Evolutionary conservation across 129 eudicot species (phyloP), one percentile per base, ranked within the genome.

Genomic region (Scalesia atractyloides): DNA sequence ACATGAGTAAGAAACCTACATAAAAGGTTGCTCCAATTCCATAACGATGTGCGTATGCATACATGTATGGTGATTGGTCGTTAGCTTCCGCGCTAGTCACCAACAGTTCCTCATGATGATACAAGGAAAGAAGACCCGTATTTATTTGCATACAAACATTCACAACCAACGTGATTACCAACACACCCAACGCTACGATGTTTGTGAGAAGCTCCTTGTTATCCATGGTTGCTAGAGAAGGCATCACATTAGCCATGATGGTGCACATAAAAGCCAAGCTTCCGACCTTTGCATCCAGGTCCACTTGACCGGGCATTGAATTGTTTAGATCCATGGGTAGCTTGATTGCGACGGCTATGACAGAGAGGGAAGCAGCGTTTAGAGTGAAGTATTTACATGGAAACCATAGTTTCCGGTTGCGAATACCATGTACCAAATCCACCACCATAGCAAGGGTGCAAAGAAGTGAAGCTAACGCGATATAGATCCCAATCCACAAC

Each of bases 151-250:
- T 52, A 9, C 59, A 52, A 17, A 17, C 59, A 52, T 52, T 52
- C 26, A 52, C 59, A 52, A 52, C 59, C 59, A 52, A 52, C 12
- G 59, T 52, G 24, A 18, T 52, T 17, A 52, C 59, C 59, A 52
- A 52, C 17, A 52, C 59, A 6, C 59, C 22, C 12, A 52, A 52
- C 5, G 59, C 59, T 7, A 52, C 9, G 24, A 52, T 17, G 59
- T 52, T 52, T 7, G 59, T 52, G 24, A 52, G 26, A 17, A 52
- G 59, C 19, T 52, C 59, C 12, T 52, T 52, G 59, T 52, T 52
- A 52, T 52, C 59, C 59, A 52, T 52, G 59, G 59, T 17, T 16
- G 59, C 59, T 52, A 52, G 59, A 17, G 59, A 52, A 52, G 59
- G 59, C 3, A 17, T 7, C 19, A 50, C 6, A n/a, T 50, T 50